phyloP scores from a whole-genome alignment of 495 filamentous ascomycete species.

The Talaromyces thailandensis region DNA sequence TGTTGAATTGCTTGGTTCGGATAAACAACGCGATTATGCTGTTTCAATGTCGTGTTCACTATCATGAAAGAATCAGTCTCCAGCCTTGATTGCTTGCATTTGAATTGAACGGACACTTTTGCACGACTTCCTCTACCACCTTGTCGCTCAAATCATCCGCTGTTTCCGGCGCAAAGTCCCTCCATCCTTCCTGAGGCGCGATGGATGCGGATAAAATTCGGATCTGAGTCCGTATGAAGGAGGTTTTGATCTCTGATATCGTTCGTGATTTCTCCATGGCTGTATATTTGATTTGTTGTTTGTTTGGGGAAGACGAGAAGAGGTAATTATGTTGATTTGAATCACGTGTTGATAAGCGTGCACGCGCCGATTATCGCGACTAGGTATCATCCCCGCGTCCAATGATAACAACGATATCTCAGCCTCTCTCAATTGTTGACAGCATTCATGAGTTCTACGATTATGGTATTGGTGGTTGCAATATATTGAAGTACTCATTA shows the following conservation, averaged over 20 bases:
- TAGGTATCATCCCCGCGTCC: neutral
- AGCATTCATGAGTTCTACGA: neutral
- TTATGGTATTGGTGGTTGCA: neutral
- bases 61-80: constrained; percentile 7
- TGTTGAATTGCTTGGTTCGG: constrained; percentile 66
- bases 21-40: constrained; percentile 65
- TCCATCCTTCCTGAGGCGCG: constrained; percentile 49
- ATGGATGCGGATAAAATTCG: constrained; percentile 51
- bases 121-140: constrained; percentile 45
- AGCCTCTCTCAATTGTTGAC: neutral
- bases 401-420: neutral
- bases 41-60: constrained; percentile 58
- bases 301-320: neutral
- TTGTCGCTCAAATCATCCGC: constrained; percentile 42
- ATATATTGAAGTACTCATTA: neutral
- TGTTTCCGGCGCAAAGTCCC: constrained; percentile 29
- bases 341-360: neutral
- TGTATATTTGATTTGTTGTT: constrained; percentile 2
- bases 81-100: constrained; percentile 18
- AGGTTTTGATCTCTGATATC: constrained; percentile 53
- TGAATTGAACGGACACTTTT: constrained; percentile 31
- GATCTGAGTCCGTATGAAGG: constrained; percentile 54
- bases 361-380: neutral
- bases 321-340: neutral
- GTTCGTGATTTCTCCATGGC: constrained; percentile 38